A percentile compares a stretch with the other conserved stretches of the same genome.
These are phyloP conservation scores for Zygosaccharomyces siamensis DNA, from an alignment of 805 yeast genomes.

Conservation along the genomic window DNA sequence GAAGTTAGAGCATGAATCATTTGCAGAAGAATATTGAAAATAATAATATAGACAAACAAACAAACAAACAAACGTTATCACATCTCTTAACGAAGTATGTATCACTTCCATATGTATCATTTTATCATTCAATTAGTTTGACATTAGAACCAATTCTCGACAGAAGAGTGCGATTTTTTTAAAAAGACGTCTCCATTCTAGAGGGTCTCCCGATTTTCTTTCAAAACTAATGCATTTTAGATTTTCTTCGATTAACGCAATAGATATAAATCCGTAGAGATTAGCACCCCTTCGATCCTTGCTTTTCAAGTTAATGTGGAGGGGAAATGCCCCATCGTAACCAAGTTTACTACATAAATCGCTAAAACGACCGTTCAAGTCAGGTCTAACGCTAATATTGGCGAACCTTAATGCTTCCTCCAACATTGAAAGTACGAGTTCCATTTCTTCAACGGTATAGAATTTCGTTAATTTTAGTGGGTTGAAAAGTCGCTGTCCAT, in stretches of 20 bases:
- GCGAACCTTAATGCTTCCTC: constrained; percentile 29
- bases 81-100: not conserved
- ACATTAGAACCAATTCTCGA: constrained; percentile 50
- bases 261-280: constrained; percentile 44
- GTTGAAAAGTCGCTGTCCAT: constrained; percentile 15
- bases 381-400: constrained; percentile 24
- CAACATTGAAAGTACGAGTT: constrained; percentile 25
- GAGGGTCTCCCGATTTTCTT: constrained; percentile 59
- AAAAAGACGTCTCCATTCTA: constrained; percentile 69
- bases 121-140: constrained; percentile 13
- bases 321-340: constrained; percentile 34
- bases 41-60: too few relatives aligned
- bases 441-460: constrained; percentile 27
- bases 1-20: constrained; percentile 20
- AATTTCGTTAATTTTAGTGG: constrained; percentile 31
- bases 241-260: constrained; percentile 38
- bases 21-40: not conserved
- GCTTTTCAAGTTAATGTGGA: constrained; percentile 37
- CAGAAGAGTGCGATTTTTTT: constrained; percentile 53
- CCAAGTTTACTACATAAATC: constrained; percentile 11
- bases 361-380: constrained; percentile 21
- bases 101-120: not conserved
- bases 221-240: constrained; percentile 50
- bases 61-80: too few relatives aligned
- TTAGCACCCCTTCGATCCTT: constrained; percentile 43